A percentile compares a stretch with the other conserved stretches of the same genome.
These are phyloP conservation scores for Hortaea werneckii DNA, from an alignment of 2,329 filamentous ascomycete genomes.

Conservation along the genomic window DNA sequence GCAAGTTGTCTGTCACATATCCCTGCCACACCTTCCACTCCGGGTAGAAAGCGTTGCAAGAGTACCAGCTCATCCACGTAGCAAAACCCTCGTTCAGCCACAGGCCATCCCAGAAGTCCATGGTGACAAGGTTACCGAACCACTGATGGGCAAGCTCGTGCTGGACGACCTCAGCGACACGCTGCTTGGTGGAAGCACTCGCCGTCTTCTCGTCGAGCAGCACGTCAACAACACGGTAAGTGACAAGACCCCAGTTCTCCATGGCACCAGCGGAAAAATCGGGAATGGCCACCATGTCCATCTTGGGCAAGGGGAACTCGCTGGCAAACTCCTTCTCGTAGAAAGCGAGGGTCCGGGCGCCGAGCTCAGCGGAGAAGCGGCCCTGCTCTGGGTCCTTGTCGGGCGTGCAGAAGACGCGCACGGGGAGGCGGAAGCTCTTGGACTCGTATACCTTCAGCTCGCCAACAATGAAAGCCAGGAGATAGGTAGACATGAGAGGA, in stretches of 20 bases:
- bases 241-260: conserved; percentile 97
- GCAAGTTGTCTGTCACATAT: conserved; percentile 86
- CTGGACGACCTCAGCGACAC: conserved; percentile 90
- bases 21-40: conserved; percentile 98
- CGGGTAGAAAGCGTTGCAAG: conserved; percentile 87
- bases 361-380: conserved; percentile 80
- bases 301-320: conserved; percentile 79
- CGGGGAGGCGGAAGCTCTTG: conserved; percentile 78
- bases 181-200: conserved; percentile 79
- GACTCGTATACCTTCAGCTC: conserved; percentile 92
- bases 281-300: conserved; percentile 93
- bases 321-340: conserved; percentile 92
- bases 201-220: conserved; percentile 87
- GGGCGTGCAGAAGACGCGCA: conserved; percentile 87
- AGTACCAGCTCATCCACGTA: conserved; percentile 90
- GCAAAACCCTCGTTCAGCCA: conserved; percentile 95
- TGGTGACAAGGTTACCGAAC: conserved; percentile 95
- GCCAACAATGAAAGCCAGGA: conserved; percentile 86
- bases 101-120: conserved; percentile 97
- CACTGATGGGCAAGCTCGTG: conserved; percentile 96
- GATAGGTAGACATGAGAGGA: conserved; percentile 91
- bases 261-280: conserved; percentile 94
- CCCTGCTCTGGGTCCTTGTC: conserved; percentile 86
- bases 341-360: conserved; percentile 79
- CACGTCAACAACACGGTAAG: conserved; percentile 85